phyloP scores from a whole-genome alignment of 2,329 filamentous ascomycete species.

The Penicillium expansum region DNA sequence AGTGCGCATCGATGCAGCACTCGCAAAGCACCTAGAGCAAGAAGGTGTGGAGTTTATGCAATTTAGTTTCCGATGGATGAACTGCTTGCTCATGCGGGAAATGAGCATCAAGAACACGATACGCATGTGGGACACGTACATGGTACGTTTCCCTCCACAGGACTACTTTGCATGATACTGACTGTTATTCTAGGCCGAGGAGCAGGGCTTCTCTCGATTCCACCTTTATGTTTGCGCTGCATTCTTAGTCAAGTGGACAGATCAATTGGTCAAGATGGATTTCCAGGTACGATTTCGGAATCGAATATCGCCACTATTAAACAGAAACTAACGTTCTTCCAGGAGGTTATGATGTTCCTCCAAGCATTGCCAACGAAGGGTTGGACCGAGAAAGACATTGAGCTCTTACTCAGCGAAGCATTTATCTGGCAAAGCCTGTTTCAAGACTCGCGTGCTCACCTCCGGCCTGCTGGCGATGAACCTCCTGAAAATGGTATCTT shows the following conservation, averaged over 20 bases:
- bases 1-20: conserved; percentile 75
- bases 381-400: conserved; percentile 98
- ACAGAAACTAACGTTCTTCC: conserved; percentile 29
- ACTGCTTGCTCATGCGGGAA: conserved; percentile 96
- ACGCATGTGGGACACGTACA: conserved; percentile 99
- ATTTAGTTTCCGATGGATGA: conserved; percentile 99
- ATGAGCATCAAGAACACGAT: conserved; percentile 96
- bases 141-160: conserved; percentile 57
- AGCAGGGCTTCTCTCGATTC: conserved; percentile 97
- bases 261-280: conserved; percentile 93
- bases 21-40: conserved; percentile 84
- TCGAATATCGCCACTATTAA: background rate
- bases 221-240: conserved; percentile 98
- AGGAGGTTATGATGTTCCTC: conserved; percentile 99
- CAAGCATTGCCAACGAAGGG: conserved; percentile 87
- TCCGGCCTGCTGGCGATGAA: conserved; percentile 47
- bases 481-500: conserved; percentile 36
- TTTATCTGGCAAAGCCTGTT: conserved; percentile 99
- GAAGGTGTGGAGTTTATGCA: conserved; percentile 98
- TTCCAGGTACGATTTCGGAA: conserved; percentile 57
- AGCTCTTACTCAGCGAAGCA: conserved; percentile 89
- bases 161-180: conserved; percentile 11
- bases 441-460: conserved; percentile 87
- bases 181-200: conserved; percentile 69
- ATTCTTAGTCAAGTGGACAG: conserved; percentile 97